Evolutionary conservation across 1,139 yeast species (phyloP), one percentile per base, ranked within the genome.

Genomic region (Hanseniaspora uvarum): DNA sequence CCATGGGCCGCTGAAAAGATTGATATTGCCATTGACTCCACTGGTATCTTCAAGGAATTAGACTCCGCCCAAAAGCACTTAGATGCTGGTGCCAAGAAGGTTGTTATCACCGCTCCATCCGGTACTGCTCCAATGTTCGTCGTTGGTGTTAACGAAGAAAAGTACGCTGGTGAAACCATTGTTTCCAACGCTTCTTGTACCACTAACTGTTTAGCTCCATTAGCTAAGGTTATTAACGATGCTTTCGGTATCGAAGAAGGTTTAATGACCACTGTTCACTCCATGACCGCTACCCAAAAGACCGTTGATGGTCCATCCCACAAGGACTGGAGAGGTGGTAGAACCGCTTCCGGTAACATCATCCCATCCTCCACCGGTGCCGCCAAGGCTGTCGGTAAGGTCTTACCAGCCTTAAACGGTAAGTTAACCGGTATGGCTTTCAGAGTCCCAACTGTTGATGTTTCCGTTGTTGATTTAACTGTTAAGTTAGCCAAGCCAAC

Each of bases 261-360:
- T 75, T 78, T 84, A 71, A 84, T 84, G 94, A 84, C 94, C 75
- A 84, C 94, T 60, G 87, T 84, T 63, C 94, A 84, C 79, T 83
- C 92, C 68, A 79, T 84, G 73, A 84, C 94, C 65, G 94, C 94
- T 62, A 83, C 94, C 62, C 94, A 84, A 74, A 84, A 84, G 80
- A 83, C 92, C 59, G 94, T 84, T 63, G 94, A 84, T 72, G 94
- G 94, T 79, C 89, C 94, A 71, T 84, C 94, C 73, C 88, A 83
- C 80, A 84, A 84, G 78, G 94, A 84, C 78, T 84, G 94, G 94
- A 83, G 94, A 83, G 94, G 92, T 75, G 94, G 94, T 73, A 81
- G 94, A 79, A 83, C 92, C 66, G 94, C 94, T 69, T 82, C 89
- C 61, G 94, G 87, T 71, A 84, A 84, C 83, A 84, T 84, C 69